A percentile compares a stretch with the other conserved stretches of the same genome.
These are phyloP conservation scores for Pyrenophora seminiperda DNA, from an alignment of 2,329 filamentous ascomycete genomes.

Conservation along the genomic window DNA sequence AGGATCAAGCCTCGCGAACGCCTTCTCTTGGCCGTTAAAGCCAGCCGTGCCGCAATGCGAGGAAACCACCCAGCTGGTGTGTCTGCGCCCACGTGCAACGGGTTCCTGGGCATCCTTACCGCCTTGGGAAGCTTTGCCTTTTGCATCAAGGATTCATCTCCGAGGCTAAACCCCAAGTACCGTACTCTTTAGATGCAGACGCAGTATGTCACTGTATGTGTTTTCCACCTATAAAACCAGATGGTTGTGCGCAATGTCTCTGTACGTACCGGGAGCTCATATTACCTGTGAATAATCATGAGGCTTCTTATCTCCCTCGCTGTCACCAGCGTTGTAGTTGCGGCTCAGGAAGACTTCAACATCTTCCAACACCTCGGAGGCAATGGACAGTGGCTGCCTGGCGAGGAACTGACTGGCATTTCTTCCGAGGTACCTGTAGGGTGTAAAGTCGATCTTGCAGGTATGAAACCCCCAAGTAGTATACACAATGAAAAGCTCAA, in stretches of 20 bases:
- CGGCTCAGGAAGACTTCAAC: conserved; percentile 35
- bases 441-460: conserved; percentile 64
- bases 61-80: conserved; percentile 6
- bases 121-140: conserved; percentile 29
- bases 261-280: background rate
- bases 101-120: conserved; percentile 15
- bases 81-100: conserved; percentile 10
- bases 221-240: conserved; percentile 8
- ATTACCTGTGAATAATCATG: conserved; percentile 18
- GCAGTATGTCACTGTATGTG: background rate
- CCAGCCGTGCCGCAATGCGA: background rate
- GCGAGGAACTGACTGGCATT: conserved; percentile 59
- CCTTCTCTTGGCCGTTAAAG: conserved; percentile 4
- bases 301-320: conserved; percentile 24
- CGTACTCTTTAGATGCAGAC: background rate
- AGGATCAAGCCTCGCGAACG: conserved; percentile 2
- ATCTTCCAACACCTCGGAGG: conserved; percentile 47
- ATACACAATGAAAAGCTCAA: background rate
- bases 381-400: conserved; percentile 49
- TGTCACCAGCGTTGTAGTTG: conserved; percentile 12
- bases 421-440: conserved; percentile 59
- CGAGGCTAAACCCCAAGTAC: conserved; percentile 16
- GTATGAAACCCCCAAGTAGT: background rate
- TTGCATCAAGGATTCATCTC: conserved; percentile 23
- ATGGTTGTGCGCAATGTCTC: background rate